A percentile compares a stretch with the other conserved stretches of the same genome.
These are phyloP conservation scores for Onygenales sp. DNA, from an alignment of 2,329 filamentous ascomycete species.

Conservation along the genomic window DNA sequence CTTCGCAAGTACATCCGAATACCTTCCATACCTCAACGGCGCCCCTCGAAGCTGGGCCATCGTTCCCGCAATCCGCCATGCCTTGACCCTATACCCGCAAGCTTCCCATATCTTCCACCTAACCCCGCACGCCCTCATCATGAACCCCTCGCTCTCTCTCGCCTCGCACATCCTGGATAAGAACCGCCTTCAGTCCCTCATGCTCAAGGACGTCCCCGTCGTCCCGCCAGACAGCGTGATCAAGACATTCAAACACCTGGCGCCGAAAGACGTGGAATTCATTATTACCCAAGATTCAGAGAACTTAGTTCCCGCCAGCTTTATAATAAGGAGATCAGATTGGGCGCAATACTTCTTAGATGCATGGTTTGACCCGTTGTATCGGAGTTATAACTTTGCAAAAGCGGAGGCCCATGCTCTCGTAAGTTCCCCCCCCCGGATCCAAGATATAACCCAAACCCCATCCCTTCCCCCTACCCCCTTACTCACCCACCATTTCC, in stretches of 20 bases:
- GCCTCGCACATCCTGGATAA: slow-evolving; percentile 62
- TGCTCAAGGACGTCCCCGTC: slow-evolving; percentile 77
- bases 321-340: slow-evolving; percentile 71
- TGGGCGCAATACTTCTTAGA: slow-evolving; percentile 92
- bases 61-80: slow-evolving; percentile 80
- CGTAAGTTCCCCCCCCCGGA: slow-evolving; percentile 41
- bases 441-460: neutral
- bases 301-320: slow-evolving; percentile 66
- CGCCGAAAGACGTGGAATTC: slow-evolving; percentile 66
- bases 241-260: slow-evolving; percentile 80
- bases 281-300: slow-evolving; percentile 76
- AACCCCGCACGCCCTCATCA: slow-evolving; percentile 75
- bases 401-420: slow-evolving; percentile 88
- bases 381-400: slow-evolving; percentile 89
- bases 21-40: slow-evolving; percentile 39
- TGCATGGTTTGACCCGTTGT: slow-evolving; percentile 92
- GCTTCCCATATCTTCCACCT: slow-evolving; percentile 80
- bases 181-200: slow-evolving; percentile 59
- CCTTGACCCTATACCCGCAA: slow-evolving; percentile 69
- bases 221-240: slow-evolving; percentile 96
- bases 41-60: slow-evolving; percentile 47
- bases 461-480: slow-evolving; percentile 19
- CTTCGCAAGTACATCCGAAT: slow-evolving; percentile 67
- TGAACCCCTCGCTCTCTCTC: slow-evolving; percentile 65
- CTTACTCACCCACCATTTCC: neutral